Evolutionary conservation across 805 yeast species (phyloP).

Genomic region (Metschnikowia similis): DNA sequence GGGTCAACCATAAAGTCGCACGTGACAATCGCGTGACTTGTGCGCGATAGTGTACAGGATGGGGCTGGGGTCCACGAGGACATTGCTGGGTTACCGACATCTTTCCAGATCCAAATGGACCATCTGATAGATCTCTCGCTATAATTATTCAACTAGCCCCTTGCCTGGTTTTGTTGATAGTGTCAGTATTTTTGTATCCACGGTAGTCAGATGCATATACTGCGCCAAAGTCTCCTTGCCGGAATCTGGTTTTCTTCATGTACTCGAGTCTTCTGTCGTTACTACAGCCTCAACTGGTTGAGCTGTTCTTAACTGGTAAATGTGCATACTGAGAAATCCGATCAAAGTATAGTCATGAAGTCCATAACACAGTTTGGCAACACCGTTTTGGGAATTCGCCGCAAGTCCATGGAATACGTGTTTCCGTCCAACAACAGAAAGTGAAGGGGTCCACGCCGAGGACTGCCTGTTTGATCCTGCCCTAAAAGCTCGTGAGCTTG

Average conservation of each 20-base stretch:
- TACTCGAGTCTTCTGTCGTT: slow-evolving; percentile 42
- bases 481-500: slow-evolving; percentile 38
- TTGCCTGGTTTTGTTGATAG: slow-evolving; percentile 38
- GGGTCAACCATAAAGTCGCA: too few species aligned
- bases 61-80: slow-evolving; percentile 40
- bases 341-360: slow-evolving; percentile 45
- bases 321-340: slow-evolving; percentile 42
- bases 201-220: slow-evolving; percentile 42
- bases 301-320: slow-evolving; percentile 31
- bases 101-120: slow-evolving; percentile 54
- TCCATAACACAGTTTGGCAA: slow-evolving; percentile 46
- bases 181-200: slow-evolving; percentile 37
- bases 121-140: slow-evolving; percentile 43
- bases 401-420: slow-evolving; percentile 49
- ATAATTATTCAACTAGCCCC: slow-evolving; percentile 44
- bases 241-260: slow-evolving; percentile 40
- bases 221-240: slow-evolving; percentile 54
- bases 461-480: slow-evolving; percentile 33
- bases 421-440: slow-evolving; percentile 48
- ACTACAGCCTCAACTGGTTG: slow-evolving; percentile 33
- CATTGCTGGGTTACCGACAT: slow-evolving; percentile 49
- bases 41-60: too few species aligned
- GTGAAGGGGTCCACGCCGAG: slow-evolving; percentile 45
- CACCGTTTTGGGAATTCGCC: slow-evolving; percentile 38
- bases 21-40: too few species aligned